These are phyloP conservation scores for Cavenderia fasciculata DNA, from an alignment of 78 protist genomes.

Conservation along the genomic window DNA sequence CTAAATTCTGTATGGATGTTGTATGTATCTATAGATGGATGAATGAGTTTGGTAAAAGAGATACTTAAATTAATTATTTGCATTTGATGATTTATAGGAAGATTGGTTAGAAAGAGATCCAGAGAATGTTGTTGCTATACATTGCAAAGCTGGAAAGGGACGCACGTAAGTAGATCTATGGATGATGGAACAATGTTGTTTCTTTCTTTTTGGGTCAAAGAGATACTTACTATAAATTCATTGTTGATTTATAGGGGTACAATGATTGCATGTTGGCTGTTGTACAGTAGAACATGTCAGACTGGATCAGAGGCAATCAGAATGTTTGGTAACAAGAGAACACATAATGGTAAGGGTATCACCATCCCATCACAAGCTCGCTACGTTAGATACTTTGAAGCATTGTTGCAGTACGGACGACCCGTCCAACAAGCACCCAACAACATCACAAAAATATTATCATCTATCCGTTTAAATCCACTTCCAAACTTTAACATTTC, in stretches of 20 bases:
- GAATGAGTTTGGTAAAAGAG: background rate
- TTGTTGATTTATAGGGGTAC: no score
- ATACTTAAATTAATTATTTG: background rate
- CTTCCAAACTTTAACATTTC: constrained; percentile 29
- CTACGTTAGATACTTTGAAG: constrained; percentile 83
- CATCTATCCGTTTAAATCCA: constrained; percentile 24
- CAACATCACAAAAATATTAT: constrained; percentile 1
- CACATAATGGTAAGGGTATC: constrained; percentile 83
- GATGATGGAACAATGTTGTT: no score
- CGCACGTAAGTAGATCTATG: no score
- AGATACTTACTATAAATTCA: no score
- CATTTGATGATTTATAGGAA: constrained; percentile 18
- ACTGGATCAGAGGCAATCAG: constrained; percentile 68
- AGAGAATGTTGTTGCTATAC: constrained; percentile 69
- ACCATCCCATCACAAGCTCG: constrained; percentile 89
- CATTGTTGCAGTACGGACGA: constrained; percentile 49
- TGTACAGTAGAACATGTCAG: constrained; percentile 44
- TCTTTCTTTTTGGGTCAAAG: no score
- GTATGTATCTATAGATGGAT: constrained; percentile 14
- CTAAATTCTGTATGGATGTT: constrained; percentile 46
- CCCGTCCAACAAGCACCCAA: constrained; percentile 41
- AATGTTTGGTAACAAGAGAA: constrained; percentile 72
- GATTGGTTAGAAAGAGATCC: constrained; percentile 34
- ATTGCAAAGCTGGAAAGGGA: constrained; percentile 85
- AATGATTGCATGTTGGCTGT: constrained; percentile 67